These are phyloP conservation scores for Aspergillus felis DNA, from an alignment of 2,329 filamentous ascomycete genomes.

Conservation along the genomic window DNA sequence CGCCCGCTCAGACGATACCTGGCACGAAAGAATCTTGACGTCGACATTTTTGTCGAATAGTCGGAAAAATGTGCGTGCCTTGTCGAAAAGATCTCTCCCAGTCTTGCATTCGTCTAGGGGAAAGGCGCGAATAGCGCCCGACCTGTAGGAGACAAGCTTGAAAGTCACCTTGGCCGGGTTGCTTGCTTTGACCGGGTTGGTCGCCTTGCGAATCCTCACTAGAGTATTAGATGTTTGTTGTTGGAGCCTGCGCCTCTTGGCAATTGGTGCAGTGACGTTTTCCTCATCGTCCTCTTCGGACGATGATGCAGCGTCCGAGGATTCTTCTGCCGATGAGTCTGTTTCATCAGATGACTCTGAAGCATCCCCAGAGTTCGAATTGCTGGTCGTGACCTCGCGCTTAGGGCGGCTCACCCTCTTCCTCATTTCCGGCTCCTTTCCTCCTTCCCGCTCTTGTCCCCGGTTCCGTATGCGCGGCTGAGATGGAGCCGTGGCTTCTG, in stretches of 20 bases:
- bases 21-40: constrained; percentile 13
- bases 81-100: constrained; percentile 16
- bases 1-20: constrained; percentile 6
- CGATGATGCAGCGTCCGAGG: not conserved
- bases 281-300: constrained; percentile 2
- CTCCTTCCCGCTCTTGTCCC: not conserved
- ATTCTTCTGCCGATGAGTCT: constrained; percentile 3
- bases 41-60: constrained; percentile 6
- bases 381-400: not conserved
- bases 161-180: constrained; percentile 8
- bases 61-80: constrained; percentile 17
- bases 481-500: not conserved
- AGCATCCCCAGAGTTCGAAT: not conserved
- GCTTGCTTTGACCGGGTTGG: not conserved
- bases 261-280: not conserved
- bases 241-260: not conserved
- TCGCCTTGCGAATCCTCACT: not conserved
- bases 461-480: constrained; percentile 1
- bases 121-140: constrained; percentile 12
- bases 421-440: not conserved
- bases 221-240: not conserved
- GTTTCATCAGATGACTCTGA: not conserved
- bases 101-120: constrained; percentile 12
- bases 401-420: not conserved
- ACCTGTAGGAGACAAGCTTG: constrained; percentile 14